Base-by-base conservation (phyloP, 2,329 filamentous ascomycete species). In the Fusarium sp. region DNA sequence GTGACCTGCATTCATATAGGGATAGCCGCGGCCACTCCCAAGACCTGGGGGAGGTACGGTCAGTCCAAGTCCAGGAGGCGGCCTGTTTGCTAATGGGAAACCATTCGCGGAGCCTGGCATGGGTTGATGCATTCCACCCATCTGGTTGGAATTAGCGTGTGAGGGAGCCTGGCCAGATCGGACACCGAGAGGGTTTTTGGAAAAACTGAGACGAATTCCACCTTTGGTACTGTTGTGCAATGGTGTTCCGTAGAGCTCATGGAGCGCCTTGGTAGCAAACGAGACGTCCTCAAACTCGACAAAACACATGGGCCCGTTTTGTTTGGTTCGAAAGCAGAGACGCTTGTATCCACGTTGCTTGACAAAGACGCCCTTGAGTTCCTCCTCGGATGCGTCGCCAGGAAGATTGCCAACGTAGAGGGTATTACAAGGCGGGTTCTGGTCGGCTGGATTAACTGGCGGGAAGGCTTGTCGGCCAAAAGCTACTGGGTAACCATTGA, bases 391-490 rank as follows among this genome's bases (percentile, higher is more conserved):
- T 0, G 95, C 97, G 77, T 97, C 93, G 60, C 95, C 89, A 0
- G 95, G 96, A 45, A 99, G 84, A 76, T 99, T 98, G n/a, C 96
- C 95, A 22, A 99, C 95, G 77, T 99, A 98, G 9, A 99, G 86
- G 1, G 96, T 99, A 78, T 99, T 98, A 86, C 96, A 98, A 1
- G 96, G 96, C 2, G 95, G 95, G 75, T 98, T 98, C 80, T 98
- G 93, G 77, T 99, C 95, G 15, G 95, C 95, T 1, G 95, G 95
- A 73, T 98, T 98, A 66, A 93, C 92, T 0, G 95, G 92, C 16
- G 95, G 95, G 68, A 94, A 92, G 71, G 89, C 91, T 68, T 89
- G 89, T 75, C 85, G 87, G 69, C 83, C 85, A 72, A 87, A 92
- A 83, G 57, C 83, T 85, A 58, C 64, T 40, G 78, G 69, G 72